Evolutionary conservation across 805 yeast species (phyloP).

Genomic region (Schwanniomyces sp.): DNA sequence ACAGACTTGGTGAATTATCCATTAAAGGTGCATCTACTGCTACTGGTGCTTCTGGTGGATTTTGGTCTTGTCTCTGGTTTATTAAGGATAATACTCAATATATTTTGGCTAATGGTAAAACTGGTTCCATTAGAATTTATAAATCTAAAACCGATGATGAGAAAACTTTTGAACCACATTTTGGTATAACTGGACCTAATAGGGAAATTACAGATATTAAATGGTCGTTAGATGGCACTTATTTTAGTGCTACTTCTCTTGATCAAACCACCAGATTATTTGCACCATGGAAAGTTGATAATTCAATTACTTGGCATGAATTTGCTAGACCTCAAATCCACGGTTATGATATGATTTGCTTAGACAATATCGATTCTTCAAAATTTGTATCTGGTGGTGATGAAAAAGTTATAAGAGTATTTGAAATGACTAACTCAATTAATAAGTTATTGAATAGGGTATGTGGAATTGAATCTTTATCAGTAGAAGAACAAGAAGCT

Average conservation of each 20-base stretch:
- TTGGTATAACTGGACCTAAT: slow-evolving; percentile 76
- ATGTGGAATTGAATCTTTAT: slow-evolving; percentile 41
- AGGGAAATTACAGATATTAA: slow-evolving; percentile 72
- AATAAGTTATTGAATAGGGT: slow-evolving; percentile 58
- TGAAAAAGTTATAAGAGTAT: slow-evolving; percentile 86
- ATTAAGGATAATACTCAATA: slow-evolving; percentile 29
- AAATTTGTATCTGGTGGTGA: slow-evolving; percentile 92
- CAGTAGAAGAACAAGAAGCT: slow-evolving; percentile 16
- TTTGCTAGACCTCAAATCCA: slow-evolving; percentile 97
- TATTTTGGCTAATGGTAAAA: slow-evolving; percentile 81
- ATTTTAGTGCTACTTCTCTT: slow-evolving; percentile 72
- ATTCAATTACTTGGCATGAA: slow-evolving; percentile 69
- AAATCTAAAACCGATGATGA: slow-evolving; percentile 26
- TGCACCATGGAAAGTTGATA: slow-evolving; percentile 56
- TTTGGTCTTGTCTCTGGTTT: slow-evolving; percentile 72
- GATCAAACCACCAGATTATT: slow-evolving; percentile 92
- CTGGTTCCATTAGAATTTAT: slow-evolving; percentile 93
- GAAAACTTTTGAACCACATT: slow-evolving; percentile 41
- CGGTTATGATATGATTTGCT: slow-evolving; percentile 93
- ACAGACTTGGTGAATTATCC: slow-evolving; percentile 86
- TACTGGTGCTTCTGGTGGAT: slow-evolving; percentile 84
- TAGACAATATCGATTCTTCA: slow-evolving; percentile 57
- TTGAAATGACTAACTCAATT: slow-evolving; percentile 83
- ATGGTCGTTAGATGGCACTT: slow-evolving; percentile 71
- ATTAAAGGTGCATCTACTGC: slow-evolving; percentile 98